Evolutionary conservation across 208 protist species (phyloP).

Genomic region (Angomonas deanei): DNA sequence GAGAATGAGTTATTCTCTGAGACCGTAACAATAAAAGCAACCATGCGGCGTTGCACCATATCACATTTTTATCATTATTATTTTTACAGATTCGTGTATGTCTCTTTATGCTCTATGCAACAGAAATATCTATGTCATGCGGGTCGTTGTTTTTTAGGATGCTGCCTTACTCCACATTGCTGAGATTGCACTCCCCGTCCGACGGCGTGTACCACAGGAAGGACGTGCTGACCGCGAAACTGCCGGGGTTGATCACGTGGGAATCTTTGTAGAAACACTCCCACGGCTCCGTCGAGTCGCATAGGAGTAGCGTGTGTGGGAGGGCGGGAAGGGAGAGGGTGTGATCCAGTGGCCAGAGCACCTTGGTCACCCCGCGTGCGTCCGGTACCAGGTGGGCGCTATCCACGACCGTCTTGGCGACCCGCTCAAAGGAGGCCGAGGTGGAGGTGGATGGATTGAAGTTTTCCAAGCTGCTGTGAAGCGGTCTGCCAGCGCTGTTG

Average conservation of each 20-base stretch:
- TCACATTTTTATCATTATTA: neutral
- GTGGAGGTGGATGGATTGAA: conserved; percentile 16
- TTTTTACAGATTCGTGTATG: neutral
- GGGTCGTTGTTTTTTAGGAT: neutral
- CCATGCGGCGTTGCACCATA: too few relatives aligned
- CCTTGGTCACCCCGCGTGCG: conserved; percentile 14
- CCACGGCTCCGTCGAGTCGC: conserved; percentile 86
- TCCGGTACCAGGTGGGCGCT: conserved; percentile 74
- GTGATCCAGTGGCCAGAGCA: conserved; percentile 76
- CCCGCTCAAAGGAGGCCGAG: conserved; percentile 56
- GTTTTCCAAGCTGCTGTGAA: conserved; percentile 75
- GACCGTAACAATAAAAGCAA: too few relatives aligned
- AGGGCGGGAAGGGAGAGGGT: conserved; percentile 63
- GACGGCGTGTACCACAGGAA: conserved; percentile 89
- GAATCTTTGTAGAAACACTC: conserved; percentile 83
- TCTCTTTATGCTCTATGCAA: neutral
- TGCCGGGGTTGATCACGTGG: conserved; percentile 81
- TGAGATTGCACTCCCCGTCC: conserved; percentile 81
- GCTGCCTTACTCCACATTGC: conserved; percentile 41
- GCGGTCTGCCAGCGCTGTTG: too few relatives aligned
- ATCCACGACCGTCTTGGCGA: conserved; percentile 78
- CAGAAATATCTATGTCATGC: neutral
- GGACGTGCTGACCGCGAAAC: conserved; percentile 62
- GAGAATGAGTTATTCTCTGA: neutral
- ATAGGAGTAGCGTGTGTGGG: conserved; percentile 83